Base-by-base conservation (phyloP, 2,329 filamentous ascomycete genomes). In the Rachicladosporium sp. region DNA sequence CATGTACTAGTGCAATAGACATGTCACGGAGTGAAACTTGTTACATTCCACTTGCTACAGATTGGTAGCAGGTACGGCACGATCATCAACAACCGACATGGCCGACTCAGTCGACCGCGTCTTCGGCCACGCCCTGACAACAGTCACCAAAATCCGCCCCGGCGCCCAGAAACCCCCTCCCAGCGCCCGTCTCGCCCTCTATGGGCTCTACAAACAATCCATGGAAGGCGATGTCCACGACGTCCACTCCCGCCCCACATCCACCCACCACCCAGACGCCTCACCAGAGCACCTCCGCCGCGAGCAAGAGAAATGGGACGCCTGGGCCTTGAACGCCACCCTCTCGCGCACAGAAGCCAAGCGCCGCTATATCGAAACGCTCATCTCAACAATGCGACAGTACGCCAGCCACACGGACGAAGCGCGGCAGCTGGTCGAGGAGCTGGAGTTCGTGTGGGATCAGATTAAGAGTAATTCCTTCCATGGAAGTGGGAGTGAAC, bases 371-470 rank as follows among this genome's bases (percentile, higher is more conserved):
- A 89, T 98, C 57, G 84, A 88, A 54, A 88, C 85, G 11, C 69
- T 98, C 44, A 93, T 98, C 60, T 82, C 89, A 53, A 96, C 88
- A 1, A 96, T 98, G 88, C 88, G 95, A 66, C 76, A 78, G 57
- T 96, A 93, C 66, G 91, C 91, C 36, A 91, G 73, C 33, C 73
- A 81, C 31, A 95, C 87, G 11, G 73, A 80, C 36, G 87, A 94
- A 58, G 86, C 86, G 6, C 74, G 80, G 43, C 88, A 93, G 62
- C 71, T 98, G 31, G 88, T 96, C 30, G 73, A 79, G 7, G 91
- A 98, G 61, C 75, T 98, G n/a, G 91, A 98, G 63, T 98, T 96
- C 54, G 89, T 98, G 31, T 98, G 91, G 91, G 87, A 95, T 51
- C 91, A 96, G 60, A 89, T 98, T 52, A 93, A 91, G 61, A 82